Base-by-base conservation (phyloP, 768 basidiomycete species). In the Krasilnikovozyma curviuscula region DNA sequence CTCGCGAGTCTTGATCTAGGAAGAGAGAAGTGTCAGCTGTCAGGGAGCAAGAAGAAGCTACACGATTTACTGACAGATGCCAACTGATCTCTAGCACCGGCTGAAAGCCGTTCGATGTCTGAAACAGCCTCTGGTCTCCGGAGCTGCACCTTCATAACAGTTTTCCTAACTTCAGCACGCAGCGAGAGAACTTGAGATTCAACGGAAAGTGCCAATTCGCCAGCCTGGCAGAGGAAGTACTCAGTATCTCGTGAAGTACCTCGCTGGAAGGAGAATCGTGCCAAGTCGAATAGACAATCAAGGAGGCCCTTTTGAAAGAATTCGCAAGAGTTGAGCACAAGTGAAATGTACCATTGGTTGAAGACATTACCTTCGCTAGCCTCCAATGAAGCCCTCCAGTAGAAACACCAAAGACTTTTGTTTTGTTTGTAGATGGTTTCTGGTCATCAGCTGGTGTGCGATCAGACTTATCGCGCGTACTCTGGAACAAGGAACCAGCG, bases 181-280 rank as follows among this genome's bases (percentile, higher is more conserved):
- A 77, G 73, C 7, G 71, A 62, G 57, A 82, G 65, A 0, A 75
- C 70, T 14, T 79, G 75, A 0, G 79, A 73, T 51, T 77, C 77
- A 10, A 85, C 61, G 6, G 78, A 69, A 40, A 70, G 66, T 0
- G 84, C 82, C 1, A 95, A 66, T 18, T 77, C 75, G n/a, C 71
- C 67, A 1, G 81, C 81, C 59, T 85, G 79, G 33, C 78, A 70
- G 0, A 79, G 70, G 59, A 86, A 91, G 56, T 81, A 88, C 52
- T 83, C 78, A 2, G 83, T 78, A 57, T 89, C 85, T 19, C 80
- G 74, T 3, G 78, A 73, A 5, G 86, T 84, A 0, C 91, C 91
- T 16, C 84, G 74, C 0, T 66, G 61, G 18, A 76, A 68, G 56
- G 86, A 83, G 0, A 73, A 69, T 7, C 75, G 70, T 0, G 73